Evolutionary conservation across 2,329 filamentous ascomycete genomes (phyloP).

Genomic region (Ophiostoma himal-ulmi): DNA sequence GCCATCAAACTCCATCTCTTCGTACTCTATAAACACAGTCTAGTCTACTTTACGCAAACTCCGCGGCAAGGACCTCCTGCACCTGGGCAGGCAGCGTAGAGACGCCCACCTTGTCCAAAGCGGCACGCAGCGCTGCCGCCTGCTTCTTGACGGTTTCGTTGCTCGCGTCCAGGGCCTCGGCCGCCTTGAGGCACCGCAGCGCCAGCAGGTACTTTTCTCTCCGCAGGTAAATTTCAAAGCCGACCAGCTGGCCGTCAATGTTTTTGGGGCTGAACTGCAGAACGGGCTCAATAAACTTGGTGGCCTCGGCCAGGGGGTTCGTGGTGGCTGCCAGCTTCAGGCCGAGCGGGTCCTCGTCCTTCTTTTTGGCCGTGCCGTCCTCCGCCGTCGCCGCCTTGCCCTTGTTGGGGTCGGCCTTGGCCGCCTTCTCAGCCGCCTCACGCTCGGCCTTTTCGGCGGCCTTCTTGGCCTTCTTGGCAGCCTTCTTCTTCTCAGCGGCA

Average conservation of each 20-base stretch:
- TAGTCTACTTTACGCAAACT: constrained; percentile 43
- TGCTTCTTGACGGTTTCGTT: constrained; percentile 73
- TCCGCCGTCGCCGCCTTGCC: constrained; percentile 53
- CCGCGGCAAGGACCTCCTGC: constrained; percentile 61
- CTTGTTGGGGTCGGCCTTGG: constrained; percentile 81
- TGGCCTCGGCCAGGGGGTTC: constrained; percentile 76
- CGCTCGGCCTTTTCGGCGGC: constrained; percentile 84
- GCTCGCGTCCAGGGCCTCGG: constrained; percentile 60
- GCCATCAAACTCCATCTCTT: neutral
- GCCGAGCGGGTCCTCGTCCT: constrained; percentile 83
- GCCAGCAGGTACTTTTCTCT: constrained; percentile 84
- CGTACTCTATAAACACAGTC: neutral
- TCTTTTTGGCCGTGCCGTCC: constrained; percentile 66
- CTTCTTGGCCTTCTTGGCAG: constrained; percentile 57
- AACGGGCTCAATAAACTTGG: constrained; percentile 77
- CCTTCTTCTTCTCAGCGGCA: constrained; percentile 32
- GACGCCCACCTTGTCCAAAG: constrained; percentile 47
- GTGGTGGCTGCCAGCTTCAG: constrained; percentile 72
- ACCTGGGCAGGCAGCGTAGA: constrained; percentile 60
- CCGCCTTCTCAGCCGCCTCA: constrained; percentile 77
- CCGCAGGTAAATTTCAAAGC: constrained; percentile 84
- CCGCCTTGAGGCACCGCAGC: constrained; percentile 74
- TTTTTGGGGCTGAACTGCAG: constrained; percentile 76
- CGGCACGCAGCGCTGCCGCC: constrained; percentile 60
- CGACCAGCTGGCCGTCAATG: constrained; percentile 73